These are phyloP conservation scores for Aspergillus spinulosporus DNA, from an alignment of 2,329 filamentous ascomycete species.

Conservation along the genomic window DNA sequence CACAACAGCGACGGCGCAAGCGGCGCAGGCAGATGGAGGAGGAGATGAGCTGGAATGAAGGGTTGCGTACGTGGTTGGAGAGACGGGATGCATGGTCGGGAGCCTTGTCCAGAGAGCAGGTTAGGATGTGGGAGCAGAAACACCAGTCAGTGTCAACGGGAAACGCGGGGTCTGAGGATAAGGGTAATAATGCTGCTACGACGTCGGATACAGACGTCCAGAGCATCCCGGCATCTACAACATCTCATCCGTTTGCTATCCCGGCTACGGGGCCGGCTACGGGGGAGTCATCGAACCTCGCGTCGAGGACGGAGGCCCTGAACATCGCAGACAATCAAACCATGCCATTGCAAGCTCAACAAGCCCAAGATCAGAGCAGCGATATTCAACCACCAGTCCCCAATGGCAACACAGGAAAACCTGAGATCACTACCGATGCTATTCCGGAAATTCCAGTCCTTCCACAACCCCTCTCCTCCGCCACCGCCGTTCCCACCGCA, in stretches of 20 bases:
- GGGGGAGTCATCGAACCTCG: slow-evolving; percentile 18
- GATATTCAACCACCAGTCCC: slow-evolving; percentile 26
- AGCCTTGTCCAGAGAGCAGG: slow-evolving; percentile 49
- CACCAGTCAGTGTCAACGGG: slow-evolving; percentile 8
- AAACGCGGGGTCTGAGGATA: not conserved
- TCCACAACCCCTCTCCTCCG: slow-evolving; percentile 41
- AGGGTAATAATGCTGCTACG: not conserved
- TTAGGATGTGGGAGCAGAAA: slow-evolving; percentile 23
- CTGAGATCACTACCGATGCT: slow-evolving; percentile 29
- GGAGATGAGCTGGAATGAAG: slow-evolving; percentile 76
- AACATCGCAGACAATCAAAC: slow-evolving; percentile 25
- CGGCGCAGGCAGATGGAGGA: slow-evolving; percentile 60
- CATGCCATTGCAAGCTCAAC: not conserved
- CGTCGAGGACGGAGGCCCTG: slow-evolving; percentile 24
- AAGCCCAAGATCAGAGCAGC: slow-evolving; percentile 10
- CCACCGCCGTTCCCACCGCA: slow-evolving; percentile 22
- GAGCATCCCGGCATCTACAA: not conserved
- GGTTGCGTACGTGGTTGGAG: slow-evolving; percentile 74
- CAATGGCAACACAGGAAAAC: slow-evolving; percentile 19
- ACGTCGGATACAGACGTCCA: not conserved
- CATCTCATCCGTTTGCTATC: not conserved
- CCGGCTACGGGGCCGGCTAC: slow-evolving; percentile 1
- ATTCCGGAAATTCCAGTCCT: slow-evolving; percentile 25
- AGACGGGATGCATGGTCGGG: slow-evolving; percentile 84
- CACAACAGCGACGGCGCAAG: slow-evolving; percentile 55